Evolutionary conservation across 2,329 filamentous ascomycete genomes (phyloP).

Genomic region (Arthrobotrys musiformis): DNA sequence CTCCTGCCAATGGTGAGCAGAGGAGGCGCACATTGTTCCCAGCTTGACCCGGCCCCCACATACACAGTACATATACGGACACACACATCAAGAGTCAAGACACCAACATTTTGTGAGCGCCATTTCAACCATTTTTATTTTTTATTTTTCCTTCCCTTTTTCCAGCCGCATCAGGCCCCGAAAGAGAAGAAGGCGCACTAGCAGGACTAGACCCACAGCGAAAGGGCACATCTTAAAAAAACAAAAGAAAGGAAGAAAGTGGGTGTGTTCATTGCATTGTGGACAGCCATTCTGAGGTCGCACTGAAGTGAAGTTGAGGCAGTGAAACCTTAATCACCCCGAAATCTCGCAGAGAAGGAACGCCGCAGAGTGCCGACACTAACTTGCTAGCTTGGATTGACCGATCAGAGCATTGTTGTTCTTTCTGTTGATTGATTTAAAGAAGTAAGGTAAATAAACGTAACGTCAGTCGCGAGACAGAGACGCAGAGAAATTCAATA

Average conservation of each 20-base stretch:
- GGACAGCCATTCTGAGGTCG: constrained; percentile 37
- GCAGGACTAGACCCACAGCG: constrained; percentile 18
- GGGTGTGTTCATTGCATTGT: constrained; percentile 48
- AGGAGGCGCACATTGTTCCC: constrained; percentile 45
- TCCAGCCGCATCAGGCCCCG: constrained; percentile 52
- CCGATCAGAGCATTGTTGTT: neutral
- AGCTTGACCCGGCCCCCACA: constrained; percentile 51
- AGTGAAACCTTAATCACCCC: constrained; percentile 55
- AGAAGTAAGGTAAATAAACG: constrained; percentile 42
- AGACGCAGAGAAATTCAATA: constrained; percentile 4
- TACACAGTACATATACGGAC: constrained; percentile 5
- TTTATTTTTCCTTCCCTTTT: neutral
- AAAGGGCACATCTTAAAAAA: constrained; percentile 32
- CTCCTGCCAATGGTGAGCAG: constrained; percentile 35
- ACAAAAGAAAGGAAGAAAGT: constrained; percentile 49
- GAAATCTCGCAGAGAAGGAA: constrained; percentile 53
- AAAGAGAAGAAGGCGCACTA: constrained; percentile 42
- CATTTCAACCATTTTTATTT: neutral
- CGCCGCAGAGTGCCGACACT: constrained; percentile 46
- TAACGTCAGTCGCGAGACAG: constrained; percentile 11
- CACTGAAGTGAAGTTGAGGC: constrained; percentile 46
- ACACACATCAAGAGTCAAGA: neutral
- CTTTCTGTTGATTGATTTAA: neutral
- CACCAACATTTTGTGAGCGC: constrained; percentile 9
- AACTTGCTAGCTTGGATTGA: constrained; percentile 2